These are phyloP conservation scores for Nevesoporus exiguus DNA, from an alignment of 768 basidiomycete genomes.

Conservation along the genomic window DNA sequence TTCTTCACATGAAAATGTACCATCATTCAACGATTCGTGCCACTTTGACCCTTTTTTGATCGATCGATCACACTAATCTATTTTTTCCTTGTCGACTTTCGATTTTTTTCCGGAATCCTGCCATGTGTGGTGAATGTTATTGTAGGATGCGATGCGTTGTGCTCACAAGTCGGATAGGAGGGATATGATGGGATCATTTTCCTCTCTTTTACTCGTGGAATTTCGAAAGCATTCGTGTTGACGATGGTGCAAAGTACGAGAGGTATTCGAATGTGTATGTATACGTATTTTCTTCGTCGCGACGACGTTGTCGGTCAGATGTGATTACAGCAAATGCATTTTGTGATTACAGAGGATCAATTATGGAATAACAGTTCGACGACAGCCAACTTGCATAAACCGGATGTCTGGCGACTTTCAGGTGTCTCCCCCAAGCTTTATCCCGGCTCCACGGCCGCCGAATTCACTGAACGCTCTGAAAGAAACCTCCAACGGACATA, in stretches of 20 bases:
- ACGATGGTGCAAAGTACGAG: not conserved
- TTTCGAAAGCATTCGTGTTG: not conserved
- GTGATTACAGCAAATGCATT: not conserved
- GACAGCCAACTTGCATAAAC: too few relatives aligned
- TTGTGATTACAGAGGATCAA: too few relatives aligned
- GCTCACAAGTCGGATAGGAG: not conserved
- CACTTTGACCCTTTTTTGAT: not conserved
- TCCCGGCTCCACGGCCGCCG: too few relatives aligned
- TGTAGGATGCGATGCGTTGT: constrained; percentile 9
- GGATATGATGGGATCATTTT: not conserved
- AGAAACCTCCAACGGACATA: too few relatives aligned
- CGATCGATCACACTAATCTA: not conserved
- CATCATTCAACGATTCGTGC: not conserved
- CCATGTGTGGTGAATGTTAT: not conserved
- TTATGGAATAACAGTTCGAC: too few relatives aligned
- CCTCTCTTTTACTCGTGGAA: not conserved
- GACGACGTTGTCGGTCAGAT: not conserved
- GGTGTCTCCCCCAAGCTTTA: too few relatives aligned
- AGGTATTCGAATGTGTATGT: not conserved
- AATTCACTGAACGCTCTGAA: too few relatives aligned
- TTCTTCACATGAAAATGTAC: constrained; percentile 10
- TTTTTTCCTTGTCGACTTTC: not conserved
- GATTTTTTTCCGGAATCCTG: not conserved
- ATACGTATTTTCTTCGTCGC: not conserved
- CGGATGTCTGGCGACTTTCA: too few relatives aligned